Percentiles rank a stretch among this genome's conserved stretches.
phyloP scores from a whole-genome alignment of 441 rosid genomes.

The Mallotus repandus region DNA sequence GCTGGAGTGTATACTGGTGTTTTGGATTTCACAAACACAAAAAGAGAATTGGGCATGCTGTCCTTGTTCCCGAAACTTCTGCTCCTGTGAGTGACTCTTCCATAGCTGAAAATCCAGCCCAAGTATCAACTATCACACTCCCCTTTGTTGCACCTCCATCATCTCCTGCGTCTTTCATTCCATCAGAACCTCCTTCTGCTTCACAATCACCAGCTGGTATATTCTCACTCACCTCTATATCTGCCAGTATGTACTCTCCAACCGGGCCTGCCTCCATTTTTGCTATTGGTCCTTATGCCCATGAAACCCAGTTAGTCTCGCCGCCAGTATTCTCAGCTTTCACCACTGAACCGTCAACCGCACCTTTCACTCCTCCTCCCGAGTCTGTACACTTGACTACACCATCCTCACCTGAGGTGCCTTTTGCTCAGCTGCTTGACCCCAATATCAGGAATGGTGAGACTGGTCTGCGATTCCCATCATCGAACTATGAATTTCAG shows the following conservation, averaged over 20 bases:
- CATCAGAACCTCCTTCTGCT: slow-evolving; percentile 86
- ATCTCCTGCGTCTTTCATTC: slow-evolving; percentile 92
- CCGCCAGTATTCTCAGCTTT: slow-evolving; percentile 91
- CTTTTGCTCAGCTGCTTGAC: slow-evolving; percentile 82
- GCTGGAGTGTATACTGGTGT: slow-evolving; percentile 66
- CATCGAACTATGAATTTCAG: slow-evolving; percentile 67
- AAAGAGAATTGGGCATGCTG: slow-evolving; percentile 71
- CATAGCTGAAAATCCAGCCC: slow-evolving; percentile 39
- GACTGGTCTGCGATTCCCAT: slow-evolving; percentile 42
- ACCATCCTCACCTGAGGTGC: slow-evolving; percentile 96
- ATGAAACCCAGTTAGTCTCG: slow-evolving; percentile 87
- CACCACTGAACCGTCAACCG: slow-evolving; percentile 93
- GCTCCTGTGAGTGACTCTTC: slow-evolving; percentile 34
- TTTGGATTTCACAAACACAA: slow-evolving; percentile 59
- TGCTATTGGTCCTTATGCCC: slow-evolving; percentile 92
- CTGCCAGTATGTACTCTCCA: slow-evolving; percentile 70
- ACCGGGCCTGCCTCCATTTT: slow-evolving; percentile 76
- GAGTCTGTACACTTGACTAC: slow-evolving; percentile 78
- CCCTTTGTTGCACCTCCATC: slow-evolving; percentile 96
- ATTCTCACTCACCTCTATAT: slow-evolving; percentile 56
- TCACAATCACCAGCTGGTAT: slow-evolving; percentile 76
- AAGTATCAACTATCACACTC: slow-evolving; percentile 40
- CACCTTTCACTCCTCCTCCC: slow-evolving; percentile 88
- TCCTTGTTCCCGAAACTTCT: slow-evolving; percentile 55
- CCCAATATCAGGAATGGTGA: slow-evolving; percentile 41